phyloP scores from a whole-genome alignment of 129 eudicot genomes.

The Oenanthe sinensis region DNA sequence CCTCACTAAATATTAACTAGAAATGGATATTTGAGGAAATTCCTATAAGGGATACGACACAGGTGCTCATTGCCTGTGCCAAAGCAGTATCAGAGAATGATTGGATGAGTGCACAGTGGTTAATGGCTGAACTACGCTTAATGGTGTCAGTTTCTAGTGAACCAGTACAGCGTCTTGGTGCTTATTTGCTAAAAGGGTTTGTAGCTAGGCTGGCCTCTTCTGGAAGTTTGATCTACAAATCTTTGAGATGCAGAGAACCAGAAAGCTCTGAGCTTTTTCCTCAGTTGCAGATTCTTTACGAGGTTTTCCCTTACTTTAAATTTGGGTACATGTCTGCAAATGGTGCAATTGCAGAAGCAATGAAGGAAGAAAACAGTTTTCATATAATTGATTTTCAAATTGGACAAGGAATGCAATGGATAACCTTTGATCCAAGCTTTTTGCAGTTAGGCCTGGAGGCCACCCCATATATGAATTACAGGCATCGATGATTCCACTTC shows the following conservation, averaged over 20 bases:
- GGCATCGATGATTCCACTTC: slow-evolving; percentile 51
- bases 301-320: slow-evolving; percentile 65
- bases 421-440: slow-evolving; percentile 63
- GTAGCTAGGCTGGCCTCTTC: slow-evolving; percentile 51
- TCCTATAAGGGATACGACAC: slow-evolving; percentile 50
- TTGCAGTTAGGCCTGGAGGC: slow-evolving; percentile 64
- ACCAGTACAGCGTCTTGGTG: slow-evolving; percentile 68
- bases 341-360: slow-evolving; percentile 83
- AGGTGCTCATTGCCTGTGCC: slow-evolving; percentile 51
- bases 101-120: slow-evolving; percentile 27
- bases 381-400: slow-evolving; percentile 70
- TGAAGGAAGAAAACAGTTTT: slow-evolving; percentile 52
- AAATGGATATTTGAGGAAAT: slow-evolving; percentile 55
- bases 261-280: slow-evolving; percentile 44
- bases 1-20: slow-evolving; percentile 53
- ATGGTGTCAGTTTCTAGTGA: slow-evolving; percentile 77
- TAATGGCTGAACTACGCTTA: slow-evolving; percentile 48
- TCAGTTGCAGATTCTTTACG: slow-evolving; percentile 51
- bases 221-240: slow-evolving; percentile 58
- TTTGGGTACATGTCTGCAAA: slow-evolving; percentile 85
- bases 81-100: slow-evolving; percentile 48
- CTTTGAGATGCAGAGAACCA: slow-evolving; percentile 43
- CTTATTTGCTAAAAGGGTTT: slow-evolving; percentile 77
- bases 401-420: slow-evolving; percentile 78
- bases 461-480: slow-evolving; percentile 66